Conservation (phyloP, 208 protist species). For the Trypanosoma vivax region DNA sequence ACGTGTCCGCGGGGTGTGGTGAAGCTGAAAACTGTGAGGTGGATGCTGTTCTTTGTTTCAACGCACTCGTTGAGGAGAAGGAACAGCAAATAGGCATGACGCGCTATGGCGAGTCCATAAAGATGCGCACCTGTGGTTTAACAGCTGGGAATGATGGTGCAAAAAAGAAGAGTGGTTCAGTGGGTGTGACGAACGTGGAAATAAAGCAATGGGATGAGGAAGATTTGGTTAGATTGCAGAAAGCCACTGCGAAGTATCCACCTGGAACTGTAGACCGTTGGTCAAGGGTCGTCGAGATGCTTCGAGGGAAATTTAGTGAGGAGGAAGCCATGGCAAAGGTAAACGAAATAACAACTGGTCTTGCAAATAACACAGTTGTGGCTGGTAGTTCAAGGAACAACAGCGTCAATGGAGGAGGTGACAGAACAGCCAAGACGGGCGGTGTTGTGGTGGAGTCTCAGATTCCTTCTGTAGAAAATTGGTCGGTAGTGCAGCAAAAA, state of each 20-base stretch:
- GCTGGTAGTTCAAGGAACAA: no score
- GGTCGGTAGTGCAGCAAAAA: slow-evolving; percentile 93
- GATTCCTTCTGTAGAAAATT: slow-evolving; percentile 62
- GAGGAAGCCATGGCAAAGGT: slow-evolving; percentile 90
- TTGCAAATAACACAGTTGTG: slow-evolving; percentile 25
- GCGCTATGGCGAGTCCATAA: slow-evolving; percentile 81
- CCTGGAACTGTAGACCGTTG: slow-evolving; percentile 89
- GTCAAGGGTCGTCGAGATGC: slow-evolving; percentile 74
- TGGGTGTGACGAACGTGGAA: slow-evolving; percentile 7
- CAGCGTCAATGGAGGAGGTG: no score
- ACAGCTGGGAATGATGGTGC: slow-evolving; percentile 11
- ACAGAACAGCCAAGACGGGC: not conserved
- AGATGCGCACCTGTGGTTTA: slow-evolving; percentile 25
- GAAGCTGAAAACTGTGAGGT: slow-evolving; percentile 19
- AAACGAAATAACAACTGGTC: slow-evolving; percentile 72
- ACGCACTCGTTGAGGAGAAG: slow-evolving; percentile 42
- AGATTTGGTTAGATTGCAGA: slow-evolving; percentile 89
- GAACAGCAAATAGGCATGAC: slow-evolving; percentile 62
- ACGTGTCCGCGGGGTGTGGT: not conserved
- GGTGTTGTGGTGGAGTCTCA: slow-evolving; percentile 1
- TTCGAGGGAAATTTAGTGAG: slow-evolving; percentile 73
- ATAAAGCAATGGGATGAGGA: slow-evolving; percentile 82
- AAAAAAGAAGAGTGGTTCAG: not conserved
- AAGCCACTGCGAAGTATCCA: slow-evolving; percentile 92
- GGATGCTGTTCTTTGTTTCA: slow-evolving; percentile 68